phyloP scores from a whole-genome alignment of 1,284 basidiomycete genomes.

The Sporisorium sorghi region DNA sequence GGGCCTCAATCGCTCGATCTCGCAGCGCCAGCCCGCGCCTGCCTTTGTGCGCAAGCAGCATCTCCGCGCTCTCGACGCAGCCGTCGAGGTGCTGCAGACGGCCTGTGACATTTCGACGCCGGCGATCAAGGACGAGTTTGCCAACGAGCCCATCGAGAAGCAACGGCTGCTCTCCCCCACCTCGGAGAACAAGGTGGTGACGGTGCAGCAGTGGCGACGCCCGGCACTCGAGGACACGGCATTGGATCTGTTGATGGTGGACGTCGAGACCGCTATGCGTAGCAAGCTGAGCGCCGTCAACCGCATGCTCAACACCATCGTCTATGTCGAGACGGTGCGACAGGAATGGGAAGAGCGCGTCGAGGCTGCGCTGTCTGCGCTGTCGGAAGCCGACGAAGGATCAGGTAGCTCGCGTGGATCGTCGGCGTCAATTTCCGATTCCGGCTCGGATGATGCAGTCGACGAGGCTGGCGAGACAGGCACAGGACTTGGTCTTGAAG shows the following conservation, averaged over 20 bases:
- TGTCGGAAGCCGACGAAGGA: conserved; percentile 56
- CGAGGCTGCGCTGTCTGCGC: conserved; percentile 75
- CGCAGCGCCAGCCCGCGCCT: conserved; percentile 53
- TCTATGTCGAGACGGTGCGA: conserved; percentile 95
- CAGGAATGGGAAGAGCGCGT: conserved; percentile 96
- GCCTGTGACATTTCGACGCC: conserved; percentile 88
- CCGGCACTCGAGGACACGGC: conserved; percentile 77
- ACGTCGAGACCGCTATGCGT: conserved; percentile 87
- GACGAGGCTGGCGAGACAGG: conserved; percentile 71
- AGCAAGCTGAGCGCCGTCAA: conserved; percentile 95
- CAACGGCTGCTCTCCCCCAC: conserved; percentile 83
- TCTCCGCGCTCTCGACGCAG: conserved; percentile 79
- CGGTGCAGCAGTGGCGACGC: conserved; percentile 57
- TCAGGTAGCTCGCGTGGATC: conserved; percentile 35
- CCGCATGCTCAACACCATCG: conserved; percentile 96
- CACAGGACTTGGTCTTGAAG: conserved; percentile 25
- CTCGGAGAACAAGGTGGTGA: conserved; percentile 59
- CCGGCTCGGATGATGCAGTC: conserved; percentile 69
- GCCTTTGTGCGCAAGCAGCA: conserved; percentile 69
- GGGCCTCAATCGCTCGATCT: conserved; percentile 58
- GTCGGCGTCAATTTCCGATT: conserved; percentile 27
- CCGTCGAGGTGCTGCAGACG: conserved; percentile 84
- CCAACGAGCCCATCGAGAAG: conserved; percentile 85
- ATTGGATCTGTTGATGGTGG: conserved; percentile 81
- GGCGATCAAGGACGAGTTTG: conserved; percentile 82